phyloP scores from a whole-genome alignment of 2,329 filamentous ascomycete genomes.

The Aspergillus flavus region DNA sequence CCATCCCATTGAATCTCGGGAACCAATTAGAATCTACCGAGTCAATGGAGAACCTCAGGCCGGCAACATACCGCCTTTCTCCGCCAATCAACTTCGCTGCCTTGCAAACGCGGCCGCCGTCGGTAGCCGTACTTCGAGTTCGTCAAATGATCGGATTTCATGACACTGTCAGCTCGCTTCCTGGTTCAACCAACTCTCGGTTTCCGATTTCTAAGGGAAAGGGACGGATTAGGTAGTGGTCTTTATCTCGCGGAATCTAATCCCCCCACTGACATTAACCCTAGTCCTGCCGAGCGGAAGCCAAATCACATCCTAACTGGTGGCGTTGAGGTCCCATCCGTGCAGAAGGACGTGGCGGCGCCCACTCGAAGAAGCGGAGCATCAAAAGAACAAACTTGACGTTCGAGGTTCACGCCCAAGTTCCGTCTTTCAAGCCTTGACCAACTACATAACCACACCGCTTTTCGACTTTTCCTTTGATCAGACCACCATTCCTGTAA shows the following conservation, averaged over 20 bases:
- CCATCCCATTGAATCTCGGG: background rate
- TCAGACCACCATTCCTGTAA: conserved; percentile 20
- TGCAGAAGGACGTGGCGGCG: conserved; percentile 2
- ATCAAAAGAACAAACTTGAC: background rate
- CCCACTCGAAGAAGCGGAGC: background rate
- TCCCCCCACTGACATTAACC: background rate
- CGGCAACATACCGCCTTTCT: background rate
- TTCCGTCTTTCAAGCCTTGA: conserved; percentile 2
- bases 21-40: background rate
- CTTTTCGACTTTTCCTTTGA: conserved; percentile 15
- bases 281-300: background rate
- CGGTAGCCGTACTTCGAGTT: background rate
- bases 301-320: background rate
- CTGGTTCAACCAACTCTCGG: background rate
- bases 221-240: background rate
- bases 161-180: background rate
- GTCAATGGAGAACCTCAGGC: background rate
- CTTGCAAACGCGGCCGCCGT: conserved; percentile 1
- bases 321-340: background rate
- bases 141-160: background rate
- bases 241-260: background rate
- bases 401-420: conserved; percentile 13
- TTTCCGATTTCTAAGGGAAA: background rate
- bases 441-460: conserved; percentile 18
- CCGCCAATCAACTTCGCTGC: background rate